Evolutionary conservation across 257 asterid species (phyloP).

Genomic region (Rauvolfia tetraphylla): DNA sequence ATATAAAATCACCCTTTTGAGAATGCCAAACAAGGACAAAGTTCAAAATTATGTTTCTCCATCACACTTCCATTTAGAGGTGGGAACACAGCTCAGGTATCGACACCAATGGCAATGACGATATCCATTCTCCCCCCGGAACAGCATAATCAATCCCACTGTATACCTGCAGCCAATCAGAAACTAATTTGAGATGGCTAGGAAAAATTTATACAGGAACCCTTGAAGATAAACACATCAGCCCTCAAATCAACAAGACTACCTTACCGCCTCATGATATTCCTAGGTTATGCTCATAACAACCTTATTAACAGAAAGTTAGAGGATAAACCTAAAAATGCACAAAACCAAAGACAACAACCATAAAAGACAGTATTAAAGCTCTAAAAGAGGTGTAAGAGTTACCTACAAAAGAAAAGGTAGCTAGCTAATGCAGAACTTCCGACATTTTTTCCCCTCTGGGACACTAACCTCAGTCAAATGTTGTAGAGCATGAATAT

Average conservation of each 20-base stretch:
- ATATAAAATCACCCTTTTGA: background rate
- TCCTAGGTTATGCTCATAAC: background rate
- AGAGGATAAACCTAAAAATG: background rate
- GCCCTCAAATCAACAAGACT: background rate
- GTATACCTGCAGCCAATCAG: constrained; percentile 46
- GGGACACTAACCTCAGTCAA: background rate
- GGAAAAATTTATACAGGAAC: background rate
- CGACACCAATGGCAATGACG: constrained; percentile 83
- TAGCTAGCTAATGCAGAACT: background rate
- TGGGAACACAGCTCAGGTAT: constrained; percentile 69
- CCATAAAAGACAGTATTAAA: no score
- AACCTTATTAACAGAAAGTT: background rate
- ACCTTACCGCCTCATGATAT: background rate
- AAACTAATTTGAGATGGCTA: background rate
- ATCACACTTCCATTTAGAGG: constrained; percentile 71
- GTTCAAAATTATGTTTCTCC: constrained; percentile 16
- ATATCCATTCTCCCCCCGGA: constrained; percentile 67
- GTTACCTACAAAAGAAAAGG: background rate
- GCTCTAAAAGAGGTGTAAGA: background rate
- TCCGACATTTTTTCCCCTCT: background rate
- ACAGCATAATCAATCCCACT: constrained; percentile 62
- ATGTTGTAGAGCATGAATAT: background rate
- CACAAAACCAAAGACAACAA: background rate
- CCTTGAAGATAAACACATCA: background rate
- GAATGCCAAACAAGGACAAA: background rate